phyloP scores from a whole-genome alignment of 169 alveolate species.

The Eimeria praecox region DNA sequence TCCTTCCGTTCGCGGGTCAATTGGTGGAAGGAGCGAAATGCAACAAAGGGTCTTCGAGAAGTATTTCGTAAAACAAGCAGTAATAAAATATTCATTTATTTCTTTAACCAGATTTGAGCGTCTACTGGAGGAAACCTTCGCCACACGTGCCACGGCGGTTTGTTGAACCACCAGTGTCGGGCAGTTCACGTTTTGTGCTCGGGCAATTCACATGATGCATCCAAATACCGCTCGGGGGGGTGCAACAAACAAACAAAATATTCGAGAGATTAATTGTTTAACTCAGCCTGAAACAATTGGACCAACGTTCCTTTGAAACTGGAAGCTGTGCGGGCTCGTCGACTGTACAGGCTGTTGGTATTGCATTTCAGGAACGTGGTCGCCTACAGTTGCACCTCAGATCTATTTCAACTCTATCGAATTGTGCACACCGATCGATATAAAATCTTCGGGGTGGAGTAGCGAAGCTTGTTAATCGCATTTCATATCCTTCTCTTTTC shows the following conservation, averaged over 20 bases:
- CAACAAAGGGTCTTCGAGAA: background rate
- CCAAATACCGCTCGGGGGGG: background rate
- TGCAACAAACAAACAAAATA: background rate
- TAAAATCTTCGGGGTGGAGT: background rate
- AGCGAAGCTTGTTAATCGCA: background rate
- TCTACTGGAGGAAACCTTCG: background rate
- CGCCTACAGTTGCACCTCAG: background rate
- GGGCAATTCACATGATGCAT: background rate
- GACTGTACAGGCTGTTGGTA: constrained; percentile 26
- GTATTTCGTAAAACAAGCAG: background rate
- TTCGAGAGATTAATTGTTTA: background rate
- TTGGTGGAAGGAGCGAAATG: background rate
- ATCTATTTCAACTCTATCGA: background rate
- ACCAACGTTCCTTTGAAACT: background rate
- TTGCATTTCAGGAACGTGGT: background rate
- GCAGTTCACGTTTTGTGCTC: background rate
- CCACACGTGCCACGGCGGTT: background rate
- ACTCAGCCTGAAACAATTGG: background rate
- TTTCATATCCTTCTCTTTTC: background rate
- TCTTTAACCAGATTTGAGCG: background rate
- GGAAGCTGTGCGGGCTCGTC: background rate
- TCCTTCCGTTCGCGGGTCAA: background rate
- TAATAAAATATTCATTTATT: background rate
- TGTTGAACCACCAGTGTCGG: background rate
- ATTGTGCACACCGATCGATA: background rate